These are phyloP conservation scores for Hippophae rhamnoides DNA, from an alignment of 306 rosid species.

Conservation along the genomic window DNA sequence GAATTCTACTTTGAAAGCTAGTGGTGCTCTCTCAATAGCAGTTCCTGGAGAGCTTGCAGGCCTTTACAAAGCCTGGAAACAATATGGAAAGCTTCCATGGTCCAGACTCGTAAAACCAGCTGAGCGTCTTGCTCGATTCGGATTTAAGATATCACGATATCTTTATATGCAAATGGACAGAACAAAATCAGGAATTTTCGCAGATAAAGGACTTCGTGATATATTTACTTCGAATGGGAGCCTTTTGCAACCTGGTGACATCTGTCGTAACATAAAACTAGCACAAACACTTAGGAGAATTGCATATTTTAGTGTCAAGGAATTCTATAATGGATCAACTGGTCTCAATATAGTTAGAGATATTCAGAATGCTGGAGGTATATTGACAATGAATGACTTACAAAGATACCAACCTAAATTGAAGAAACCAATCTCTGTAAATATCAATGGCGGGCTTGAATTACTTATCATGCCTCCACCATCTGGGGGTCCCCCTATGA, in stretches of 20 bases:
- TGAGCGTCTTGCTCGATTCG: constrained; percentile 50
- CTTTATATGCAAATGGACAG: constrained; percentile 44
- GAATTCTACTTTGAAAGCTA: constrained; percentile 37
- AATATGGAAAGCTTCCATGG: constrained; percentile 75
- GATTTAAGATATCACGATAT: constrained; percentile 62
- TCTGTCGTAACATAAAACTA: constrained; percentile 43
- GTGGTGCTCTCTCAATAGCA: constrained; percentile 57
- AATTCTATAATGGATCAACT: constrained; percentile 49
- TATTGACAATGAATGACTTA: constrained; percentile 48
- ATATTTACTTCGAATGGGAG: constrained; percentile 59
- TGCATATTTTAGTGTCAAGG: constrained; percentile 39
- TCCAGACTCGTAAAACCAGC: constrained; percentile 59
- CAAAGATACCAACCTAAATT: constrained; percentile 38
- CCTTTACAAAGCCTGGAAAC: constrained; percentile 59
- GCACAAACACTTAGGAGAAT: constrained; percentile 42
- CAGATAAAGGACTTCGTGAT: constrained; percentile 46
- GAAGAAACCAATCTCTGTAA: constrained; percentile 32
- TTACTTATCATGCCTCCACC: constrained; percentile 80
- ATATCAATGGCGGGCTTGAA: constrained; percentile 36
- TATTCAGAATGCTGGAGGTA: constrained; percentile 60
- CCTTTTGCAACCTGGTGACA: constrained; percentile 45
- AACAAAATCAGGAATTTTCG: constrained; percentile 37
- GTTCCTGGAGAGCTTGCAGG: constrained; percentile 81
- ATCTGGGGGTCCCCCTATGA: constrained; percentile 75
- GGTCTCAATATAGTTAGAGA: constrained; percentile 57